Evolutionary conservation across 305 asterid genomes (phyloP).

Genomic region (Striga hermonthica): DNA sequence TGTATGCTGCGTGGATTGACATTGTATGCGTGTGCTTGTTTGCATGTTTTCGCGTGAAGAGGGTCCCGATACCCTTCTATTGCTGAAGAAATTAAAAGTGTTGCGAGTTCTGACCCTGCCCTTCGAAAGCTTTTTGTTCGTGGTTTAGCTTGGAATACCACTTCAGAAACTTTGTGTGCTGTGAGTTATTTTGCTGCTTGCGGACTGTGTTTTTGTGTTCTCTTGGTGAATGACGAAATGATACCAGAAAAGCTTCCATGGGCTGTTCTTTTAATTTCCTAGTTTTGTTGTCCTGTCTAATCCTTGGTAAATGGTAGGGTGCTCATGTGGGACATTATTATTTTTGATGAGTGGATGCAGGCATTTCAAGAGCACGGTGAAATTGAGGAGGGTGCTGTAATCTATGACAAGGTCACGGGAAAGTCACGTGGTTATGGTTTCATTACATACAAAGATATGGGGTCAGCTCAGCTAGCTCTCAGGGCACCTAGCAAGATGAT

Average conservation of each 20-base stretch:
- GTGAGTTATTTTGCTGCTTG: constrained; percentile 80
- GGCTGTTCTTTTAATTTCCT: constrained; percentile 18
- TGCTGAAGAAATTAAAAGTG: constrained; percentile 89
- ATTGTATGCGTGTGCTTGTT: constrained; percentile 75
- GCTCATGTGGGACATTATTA: constrained; percentile 12
- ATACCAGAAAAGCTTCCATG: not conserved
- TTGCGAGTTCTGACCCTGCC: constrained; percentile 96
- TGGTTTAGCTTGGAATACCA: constrained; percentile 90
- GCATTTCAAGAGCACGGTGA: constrained; percentile 84
- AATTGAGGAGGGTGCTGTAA: constrained; percentile 80
- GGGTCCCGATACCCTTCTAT: constrained; percentile 84
- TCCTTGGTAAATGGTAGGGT: constrained; percentile 22
- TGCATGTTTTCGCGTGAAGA: constrained; percentile 89
- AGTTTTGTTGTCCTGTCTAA: constrained; percentile 1
- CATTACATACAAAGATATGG: constrained; percentile 72
- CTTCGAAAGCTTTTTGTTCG: constrained; percentile 96
- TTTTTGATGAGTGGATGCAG: constrained; percentile 39
- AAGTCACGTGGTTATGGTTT: constrained; percentile 85
- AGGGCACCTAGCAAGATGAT: constrained; percentile 79
- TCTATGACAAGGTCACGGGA: constrained; percentile 71
- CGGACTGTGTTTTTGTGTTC: constrained; percentile 39
- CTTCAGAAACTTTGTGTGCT: constrained; percentile 90
- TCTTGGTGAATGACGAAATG: constrained; percentile 28
- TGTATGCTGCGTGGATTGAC: constrained; percentile 71
- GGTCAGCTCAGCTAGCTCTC: constrained; percentile 71